A percentile compares a stretch with the other conserved stretches of the same genome.
Evolutionary conservation across 192 early-diverging fungal species (phyloP).

Genomic region (Backusella morwellensis): DNA sequence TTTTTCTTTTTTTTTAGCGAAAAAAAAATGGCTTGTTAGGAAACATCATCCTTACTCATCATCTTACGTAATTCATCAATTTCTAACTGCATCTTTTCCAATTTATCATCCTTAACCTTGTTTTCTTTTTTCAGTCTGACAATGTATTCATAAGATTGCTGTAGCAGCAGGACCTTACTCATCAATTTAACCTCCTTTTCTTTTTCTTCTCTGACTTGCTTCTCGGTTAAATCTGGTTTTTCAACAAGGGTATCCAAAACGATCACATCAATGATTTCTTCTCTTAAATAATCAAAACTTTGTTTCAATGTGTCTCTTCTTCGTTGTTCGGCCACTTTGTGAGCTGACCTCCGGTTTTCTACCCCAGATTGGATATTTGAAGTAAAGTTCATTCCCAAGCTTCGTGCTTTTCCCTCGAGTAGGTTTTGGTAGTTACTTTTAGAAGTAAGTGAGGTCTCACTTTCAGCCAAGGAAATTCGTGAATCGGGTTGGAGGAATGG

Average conservation of each 20-base stretch:
- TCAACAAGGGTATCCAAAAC: slow-evolving; percentile 21
- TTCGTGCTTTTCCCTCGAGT: slow-evolving; percentile 78
- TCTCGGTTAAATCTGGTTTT: slow-evolving; percentile 5
- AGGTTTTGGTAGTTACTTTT: slow-evolving; percentile 83
- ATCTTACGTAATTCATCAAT: slow-evolving; percentile 21
- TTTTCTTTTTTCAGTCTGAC: slow-evolving; percentile 44
- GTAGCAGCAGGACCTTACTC: slow-evolving; percentile 81
- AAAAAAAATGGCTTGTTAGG: not conserved
- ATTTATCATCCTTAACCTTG: slow-evolving; percentile 34
- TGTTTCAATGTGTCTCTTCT: slow-evolving; percentile 92
- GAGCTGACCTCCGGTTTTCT: slow-evolving; percentile 75
- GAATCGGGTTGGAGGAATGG: slow-evolving; percentile 49
- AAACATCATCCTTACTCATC: not conserved
- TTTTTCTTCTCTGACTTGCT: slow-evolving; percentile 14
- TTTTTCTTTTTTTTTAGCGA: not conserved
- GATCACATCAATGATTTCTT: slow-evolving; percentile 65
- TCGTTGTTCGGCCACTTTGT: slow-evolving; percentile 95
- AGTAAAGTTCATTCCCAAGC: slow-evolving; percentile 71
- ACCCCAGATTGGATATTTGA: slow-evolving; percentile 76
- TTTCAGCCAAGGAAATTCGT: slow-evolving; percentile 11
- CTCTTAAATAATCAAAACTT: slow-evolving; percentile 81
- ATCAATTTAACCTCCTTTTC: slow-evolving; percentile 66
- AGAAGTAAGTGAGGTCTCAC: slow-evolving; percentile 40
- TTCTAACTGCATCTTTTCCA: slow-evolving; percentile 32
- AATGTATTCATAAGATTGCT: slow-evolving; percentile 64